Evolutionary conservation across 768 basidiomycete genomes (phyloP).

Genomic region (Podaxis pistillaris): DNA sequence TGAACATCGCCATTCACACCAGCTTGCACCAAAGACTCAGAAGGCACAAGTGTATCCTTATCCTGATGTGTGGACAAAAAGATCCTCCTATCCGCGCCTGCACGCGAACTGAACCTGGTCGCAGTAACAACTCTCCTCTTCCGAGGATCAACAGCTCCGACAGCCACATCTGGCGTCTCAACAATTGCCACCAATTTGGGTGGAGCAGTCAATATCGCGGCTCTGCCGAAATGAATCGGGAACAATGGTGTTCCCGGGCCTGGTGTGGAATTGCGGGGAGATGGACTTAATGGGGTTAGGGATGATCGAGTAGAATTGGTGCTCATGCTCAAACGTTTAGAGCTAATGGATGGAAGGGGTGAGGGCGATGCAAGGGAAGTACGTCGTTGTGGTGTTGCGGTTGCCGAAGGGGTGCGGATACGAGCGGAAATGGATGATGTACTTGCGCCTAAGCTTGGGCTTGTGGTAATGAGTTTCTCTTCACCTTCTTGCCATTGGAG

Average conservation of each 20-base stretch:
- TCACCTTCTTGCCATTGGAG: slow-evolving; percentile 81
- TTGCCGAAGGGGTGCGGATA: slow-evolving; percentile 11
- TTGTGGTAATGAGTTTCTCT: slow-evolving; percentile 24
- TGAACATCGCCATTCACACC: slow-evolving; percentile 21
- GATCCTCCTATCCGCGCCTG: slow-evolving; percentile 79
- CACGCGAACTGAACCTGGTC: slow-evolving; percentile 81
- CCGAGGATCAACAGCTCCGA: slow-evolving; percentile 82
- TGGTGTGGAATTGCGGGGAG: slow-evolving; percentile 41
- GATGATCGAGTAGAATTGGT: slow-evolving; percentile 40
- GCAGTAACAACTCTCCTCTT: slow-evolving; percentile 85
- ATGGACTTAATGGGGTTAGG: slow-evolving; percentile 45
- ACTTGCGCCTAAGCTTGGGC: slow-evolving; percentile 21
- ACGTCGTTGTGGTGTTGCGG: slow-evolving; percentile 38
- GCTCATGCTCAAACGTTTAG: slow-evolving; percentile 43
- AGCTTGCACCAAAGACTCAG: slow-evolving; percentile 13
- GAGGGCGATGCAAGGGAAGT: slow-evolving; percentile 29
- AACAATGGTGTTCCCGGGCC: slow-evolving; percentile 33
- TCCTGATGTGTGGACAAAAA: slow-evolving; percentile 82
- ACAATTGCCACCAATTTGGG: slow-evolving; percentile 81
- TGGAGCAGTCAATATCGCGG: slow-evolving; percentile 78
- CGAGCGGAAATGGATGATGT: slow-evolving; percentile 5
- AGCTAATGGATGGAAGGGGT: slow-evolving; percentile 26
- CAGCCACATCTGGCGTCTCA: slow-evolving; percentile 86
- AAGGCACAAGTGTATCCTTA: slow-evolving; percentile 31
- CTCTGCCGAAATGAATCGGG: slow-evolving; percentile 58